phyloP scores from a whole-genome alignment of 495 filamentous ascomycete species.

The Baudoinia panamericana region DNA sequence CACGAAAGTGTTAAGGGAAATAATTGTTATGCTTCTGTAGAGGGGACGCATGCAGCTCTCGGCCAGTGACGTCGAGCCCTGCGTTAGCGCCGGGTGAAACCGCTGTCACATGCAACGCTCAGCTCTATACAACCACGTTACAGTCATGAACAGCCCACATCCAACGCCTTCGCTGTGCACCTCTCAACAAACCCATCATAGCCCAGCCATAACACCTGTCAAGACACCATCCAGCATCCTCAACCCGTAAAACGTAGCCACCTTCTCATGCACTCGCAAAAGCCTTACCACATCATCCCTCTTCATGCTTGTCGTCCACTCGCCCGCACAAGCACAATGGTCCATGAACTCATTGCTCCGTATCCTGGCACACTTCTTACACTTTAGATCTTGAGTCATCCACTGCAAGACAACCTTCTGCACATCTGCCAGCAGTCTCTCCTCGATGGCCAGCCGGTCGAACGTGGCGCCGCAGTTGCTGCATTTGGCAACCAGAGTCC shows the following conservation, averaged over 20 bases:
- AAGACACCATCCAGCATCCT: conserved; percentile 68
- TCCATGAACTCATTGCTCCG: conserved; percentile 90
- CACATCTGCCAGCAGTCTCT: conserved; percentile 64
- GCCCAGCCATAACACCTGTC: conserved; percentile 29
- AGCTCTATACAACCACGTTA: no score
- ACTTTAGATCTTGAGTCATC: conserved; percentile 83
- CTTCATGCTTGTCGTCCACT: conserved; percentile 61
- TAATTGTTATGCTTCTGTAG: no score
- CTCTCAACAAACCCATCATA: not conserved
- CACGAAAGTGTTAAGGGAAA: no score
- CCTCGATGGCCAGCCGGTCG: conserved; percentile 65
- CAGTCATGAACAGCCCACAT: no score
- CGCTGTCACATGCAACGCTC: no score
- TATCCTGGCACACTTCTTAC: conserved; percentile 49
- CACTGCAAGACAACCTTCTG: conserved; percentile 64
- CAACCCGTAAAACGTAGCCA: conserved; percentile 65
- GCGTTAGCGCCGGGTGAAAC: no score
- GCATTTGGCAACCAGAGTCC: conserved; percentile 39
- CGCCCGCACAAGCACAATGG: conserved; percentile 83
- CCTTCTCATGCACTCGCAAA: conserved; percentile 55
- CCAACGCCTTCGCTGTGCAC: conserved; percentile 12
- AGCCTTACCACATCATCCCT: conserved; percentile 52
- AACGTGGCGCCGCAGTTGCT: conserved; percentile 62
- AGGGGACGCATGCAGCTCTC: no score
- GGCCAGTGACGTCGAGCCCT: no score